A percentile compares a stretch with the other conserved stretches of the same genome.
Evolutionary conservation across 2,329 filamentous ascomycete species (phyloP).

Genomic region (Dactylonectria macrodidyma): DNA sequence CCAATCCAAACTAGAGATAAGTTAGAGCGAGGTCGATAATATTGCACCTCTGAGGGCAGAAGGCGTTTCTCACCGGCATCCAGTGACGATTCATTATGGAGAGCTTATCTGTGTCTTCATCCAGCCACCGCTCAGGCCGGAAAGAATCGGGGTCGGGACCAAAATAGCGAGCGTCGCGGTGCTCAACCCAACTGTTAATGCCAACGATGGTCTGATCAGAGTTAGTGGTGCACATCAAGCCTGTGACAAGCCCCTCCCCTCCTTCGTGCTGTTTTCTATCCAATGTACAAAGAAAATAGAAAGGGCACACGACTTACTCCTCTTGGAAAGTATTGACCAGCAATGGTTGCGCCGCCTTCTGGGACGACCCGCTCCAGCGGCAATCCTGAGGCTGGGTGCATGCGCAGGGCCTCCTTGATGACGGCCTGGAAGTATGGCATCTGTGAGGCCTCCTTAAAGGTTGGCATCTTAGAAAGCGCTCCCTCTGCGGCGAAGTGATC

Average conservation of each 20-base stretch:
- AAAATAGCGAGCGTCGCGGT: slow-evolving; percentile 47
- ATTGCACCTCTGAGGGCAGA: background rate
- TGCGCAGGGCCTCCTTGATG: slow-evolving; percentile 65
- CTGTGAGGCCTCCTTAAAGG: slow-evolving; percentile 21
- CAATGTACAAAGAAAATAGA: too few relatives aligned
- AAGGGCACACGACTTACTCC: background rate
- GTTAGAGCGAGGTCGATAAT: background rate
- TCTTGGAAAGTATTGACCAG: slow-evolving; percentile 41
- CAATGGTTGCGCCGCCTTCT: slow-evolving; percentile 57
- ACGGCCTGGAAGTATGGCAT: slow-evolving; percentile 66
- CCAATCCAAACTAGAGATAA: background rate
- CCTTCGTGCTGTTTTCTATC: too few relatives aligned
- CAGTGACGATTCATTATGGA: background rate
- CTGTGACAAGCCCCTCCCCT: too few relatives aligned
- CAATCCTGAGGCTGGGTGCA: slow-evolving; percentile 63
- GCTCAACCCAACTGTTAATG: slow-evolving; percentile 51
- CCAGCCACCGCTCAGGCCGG: slow-evolving; percentile 57
- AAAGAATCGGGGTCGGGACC: slow-evolving; percentile 50
- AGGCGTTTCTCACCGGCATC: too few relatives aligned
- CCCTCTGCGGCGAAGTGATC: background rate
- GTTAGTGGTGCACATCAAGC: too few relatives aligned
- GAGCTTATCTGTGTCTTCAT: background rate
- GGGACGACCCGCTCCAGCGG: slow-evolving; percentile 63
- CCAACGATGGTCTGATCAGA: slow-evolving; percentile 41
- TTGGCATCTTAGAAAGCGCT: background rate